These are phyloP conservation scores for Crithidia acanthocephali DNA, from an alignment of 208 protist species.

Conservation along the genomic window DNA sequence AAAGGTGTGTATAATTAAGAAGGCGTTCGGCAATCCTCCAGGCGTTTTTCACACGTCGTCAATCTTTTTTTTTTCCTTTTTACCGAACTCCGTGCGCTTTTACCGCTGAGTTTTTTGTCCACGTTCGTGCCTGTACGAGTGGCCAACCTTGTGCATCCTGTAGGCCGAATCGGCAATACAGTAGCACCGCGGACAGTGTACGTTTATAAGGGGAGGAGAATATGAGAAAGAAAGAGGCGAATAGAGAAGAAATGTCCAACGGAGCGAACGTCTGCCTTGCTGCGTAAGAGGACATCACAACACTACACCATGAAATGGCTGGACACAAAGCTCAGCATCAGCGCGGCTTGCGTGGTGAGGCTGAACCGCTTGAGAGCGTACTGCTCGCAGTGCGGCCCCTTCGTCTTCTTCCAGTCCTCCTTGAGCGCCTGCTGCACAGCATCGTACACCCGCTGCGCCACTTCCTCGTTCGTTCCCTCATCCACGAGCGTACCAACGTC, in stretches of 20 bases:
- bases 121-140: not conserved
- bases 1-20: too few species aligned
- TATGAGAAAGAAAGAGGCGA: not conserved
- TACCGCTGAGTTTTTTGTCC: constrained; percentile 3
- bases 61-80: constrained; percentile 1
- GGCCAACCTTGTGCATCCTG: not conserved
- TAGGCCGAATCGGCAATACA: not conserved
- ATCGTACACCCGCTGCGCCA: constrained; percentile 51
- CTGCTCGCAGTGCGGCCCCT: constrained; percentile 53
- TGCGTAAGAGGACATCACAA: not conserved
- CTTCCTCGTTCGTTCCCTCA: constrained; percentile 62
- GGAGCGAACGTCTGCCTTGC: not conserved
- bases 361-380: constrained; percentile 72
- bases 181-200: not conserved
- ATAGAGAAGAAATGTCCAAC: not conserved
- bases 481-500: constrained; percentile 71
- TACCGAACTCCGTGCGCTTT: not conserved
- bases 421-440: constrained; percentile 55
- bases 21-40: not conserved
- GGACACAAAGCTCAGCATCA: constrained; percentile 60
- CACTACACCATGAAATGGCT: constrained; percentile 41
- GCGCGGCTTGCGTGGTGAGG: constrained; percentile 46
- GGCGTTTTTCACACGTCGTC: not conserved
- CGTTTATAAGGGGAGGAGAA: not conserved
- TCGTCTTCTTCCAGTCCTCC: constrained; percentile 78